Evolutionary conservation across 2,329 filamentous ascomycete species (phyloP), one percentile per base, ranked within the genome.

Genomic region (Hypoxylon sp.): DNA sequence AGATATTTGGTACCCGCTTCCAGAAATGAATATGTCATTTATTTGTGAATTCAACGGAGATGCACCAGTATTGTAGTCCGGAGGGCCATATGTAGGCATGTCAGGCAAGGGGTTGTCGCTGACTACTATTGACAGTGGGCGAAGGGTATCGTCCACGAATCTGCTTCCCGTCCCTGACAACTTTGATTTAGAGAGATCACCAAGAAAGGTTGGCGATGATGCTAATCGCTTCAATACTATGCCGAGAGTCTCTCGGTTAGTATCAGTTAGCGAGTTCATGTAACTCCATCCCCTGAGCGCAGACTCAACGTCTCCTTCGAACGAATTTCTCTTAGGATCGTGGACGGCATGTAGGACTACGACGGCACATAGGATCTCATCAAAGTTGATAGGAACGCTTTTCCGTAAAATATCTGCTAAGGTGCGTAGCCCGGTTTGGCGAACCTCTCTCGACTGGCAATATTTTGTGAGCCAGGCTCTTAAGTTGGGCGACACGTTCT

Each of bases 271-370:
- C 5, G 57, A 38, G 3, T 19, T 49, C 3, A 36, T 36, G 11
- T 48, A 38, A 32, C 56, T 50, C 68, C 65, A 71, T 6, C 38
- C 36, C 3, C 21, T 46, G 28, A 71, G 66, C 6, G 65, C 50
- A 21, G 65, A 64, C 30, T 64, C 38, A 11, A 56, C 55, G 13
- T 19, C 34, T 21, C 32, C 53, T 19, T 48, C 57, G 32, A 60
- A 48, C 2, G 53, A 50, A 25, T 58, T 64, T 4, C 51, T 60
- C 28, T 64, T 45, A 23, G 32, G 38, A 7, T 55, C 21, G 36
- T 55, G 55, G 19, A 58, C 62, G 0, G 63, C 60, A 45, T 66
- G 68, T 17, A 64, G 60, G 2, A 71, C 68, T n/a, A 71, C 46
- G 48, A 69, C 57, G 14, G 63, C 60, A 19, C 63, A 61, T 10